Evolutionary conservation across 2,329 filamentous ascomycete species (phyloP).

Genomic region (Exophiala xenobiotica): DNA sequence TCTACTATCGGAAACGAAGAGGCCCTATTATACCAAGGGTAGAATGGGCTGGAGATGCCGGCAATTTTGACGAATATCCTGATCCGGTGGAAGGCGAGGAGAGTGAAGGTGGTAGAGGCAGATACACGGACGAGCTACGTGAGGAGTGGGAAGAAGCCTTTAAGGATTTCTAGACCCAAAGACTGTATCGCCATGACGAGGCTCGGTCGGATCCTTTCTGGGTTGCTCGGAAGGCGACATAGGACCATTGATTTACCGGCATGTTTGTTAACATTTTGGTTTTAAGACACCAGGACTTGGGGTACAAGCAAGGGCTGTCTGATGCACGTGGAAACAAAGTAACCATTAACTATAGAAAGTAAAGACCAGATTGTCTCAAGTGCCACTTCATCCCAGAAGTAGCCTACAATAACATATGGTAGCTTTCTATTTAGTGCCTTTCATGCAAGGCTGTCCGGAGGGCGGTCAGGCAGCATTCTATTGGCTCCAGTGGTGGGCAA

Average conservation of each 20-base stretch:
- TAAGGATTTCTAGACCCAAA: conserved; percentile 54
- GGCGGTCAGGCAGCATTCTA: not conserved
- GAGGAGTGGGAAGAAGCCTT: conserved; percentile 62
- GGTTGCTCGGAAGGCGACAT: not conserved
- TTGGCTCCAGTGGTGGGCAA: not conserved
- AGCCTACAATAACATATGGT: too few relatives aligned
- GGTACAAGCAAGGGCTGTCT: too few relatives aligned
- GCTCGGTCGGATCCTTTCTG: too few relatives aligned
- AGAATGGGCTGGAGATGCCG: conserved; percentile 58
- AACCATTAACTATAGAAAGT: too few relatives aligned
- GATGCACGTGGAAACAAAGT: too few relatives aligned
- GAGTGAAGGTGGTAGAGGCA: conserved; percentile 40
- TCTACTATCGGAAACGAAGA: conserved; percentile 59
- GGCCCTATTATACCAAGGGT: conserved; percentile 64
- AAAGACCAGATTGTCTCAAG: too few relatives aligned
- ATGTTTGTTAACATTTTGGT: not conserved
- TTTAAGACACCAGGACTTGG: not conserved
- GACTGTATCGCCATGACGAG: too few relatives aligned
- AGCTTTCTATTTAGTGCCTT: too few relatives aligned
- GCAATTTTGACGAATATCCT: conserved; percentile 67
- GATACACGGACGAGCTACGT: conserved; percentile 60
- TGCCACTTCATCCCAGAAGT: too few relatives aligned
- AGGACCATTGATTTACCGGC: not conserved
- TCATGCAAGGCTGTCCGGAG: not conserved
- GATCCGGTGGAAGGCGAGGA: conserved; percentile 52